These are phyloP conservation scores for Laburnicola sp. DNA, from an alignment of 2,329 filamentous ascomycete genomes.

Conservation along the genomic window DNA sequence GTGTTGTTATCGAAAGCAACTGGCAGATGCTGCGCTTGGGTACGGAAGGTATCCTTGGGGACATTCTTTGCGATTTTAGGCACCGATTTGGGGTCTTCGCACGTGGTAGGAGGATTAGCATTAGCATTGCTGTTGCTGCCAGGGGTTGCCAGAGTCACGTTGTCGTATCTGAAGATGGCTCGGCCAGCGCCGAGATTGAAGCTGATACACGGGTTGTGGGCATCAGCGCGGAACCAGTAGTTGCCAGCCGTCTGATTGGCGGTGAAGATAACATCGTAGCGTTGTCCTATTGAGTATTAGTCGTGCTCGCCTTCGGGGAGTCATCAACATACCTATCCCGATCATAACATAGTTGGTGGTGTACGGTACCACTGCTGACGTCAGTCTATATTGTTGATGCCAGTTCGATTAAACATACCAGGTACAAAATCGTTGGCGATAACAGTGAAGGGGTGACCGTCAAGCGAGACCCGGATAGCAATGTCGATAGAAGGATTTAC, in stretches of 20 bases:
- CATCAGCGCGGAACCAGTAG: conserved; percentile 41
- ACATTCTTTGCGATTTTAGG: conserved; percentile 44
- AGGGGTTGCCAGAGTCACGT: conserved; percentile 41
- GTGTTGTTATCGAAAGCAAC: conserved; percentile 33
- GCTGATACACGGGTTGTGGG: conserved; percentile 29
- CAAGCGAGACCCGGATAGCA: conserved; percentile 31
- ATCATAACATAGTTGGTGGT: conserved; percentile 45
- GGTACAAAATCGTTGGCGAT: conserved; percentile 41
- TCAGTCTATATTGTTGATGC: neutral
- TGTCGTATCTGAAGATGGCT: conserved; percentile 46
- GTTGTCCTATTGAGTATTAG: conserved; percentile 25
- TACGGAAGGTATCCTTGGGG: conserved; percentile 33
- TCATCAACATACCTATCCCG: conserved; percentile 33
- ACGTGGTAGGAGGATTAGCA: conserved; percentile 31
- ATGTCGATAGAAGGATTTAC: conserved; percentile 54
- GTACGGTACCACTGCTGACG: conserved; percentile 25
- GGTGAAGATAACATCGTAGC: conserved; percentile 42
- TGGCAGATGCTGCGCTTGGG: conserved; percentile 30
- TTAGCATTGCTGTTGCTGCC: conserved; percentile 34
- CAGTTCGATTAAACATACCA: conserved; percentile 5
- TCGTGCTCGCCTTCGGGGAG: conserved; percentile 14
- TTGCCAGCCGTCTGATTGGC: conserved; percentile 38
- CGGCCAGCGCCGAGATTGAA: conserved; percentile 33
- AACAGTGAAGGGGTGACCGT: conserved; percentile 36
- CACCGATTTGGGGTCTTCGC: conserved; percentile 39